Percentiles rank a stretch among this genome's conserved stretches.
Evolutionary conservation across 495 filamentous ascomycete genomes (phyloP).

Genomic region (Aspergillus nidulans): DNA sequence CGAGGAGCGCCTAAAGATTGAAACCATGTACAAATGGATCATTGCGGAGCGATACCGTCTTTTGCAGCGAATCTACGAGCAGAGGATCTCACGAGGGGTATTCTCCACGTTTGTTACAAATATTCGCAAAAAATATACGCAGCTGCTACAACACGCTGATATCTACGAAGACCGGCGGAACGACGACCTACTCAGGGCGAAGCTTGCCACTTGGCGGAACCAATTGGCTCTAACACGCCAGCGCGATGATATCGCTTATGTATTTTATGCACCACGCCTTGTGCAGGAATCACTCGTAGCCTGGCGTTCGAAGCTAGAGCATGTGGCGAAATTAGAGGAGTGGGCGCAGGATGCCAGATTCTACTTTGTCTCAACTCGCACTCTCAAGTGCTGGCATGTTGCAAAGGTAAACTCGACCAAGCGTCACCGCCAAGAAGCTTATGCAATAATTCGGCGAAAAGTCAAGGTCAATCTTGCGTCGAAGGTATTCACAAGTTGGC

Average conservation of each 20-base stretch:
- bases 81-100: conserved; percentile 42
- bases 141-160: conserved; percentile 34
- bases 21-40: conserved; percentile 62
- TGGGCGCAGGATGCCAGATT: conserved; percentile 55
- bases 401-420: conserved; percentile 48
- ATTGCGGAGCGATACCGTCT: conserved; percentile 51
- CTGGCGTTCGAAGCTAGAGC: conserved; percentile 42
- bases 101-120: conserved; percentile 41
- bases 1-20: conserved; percentile 54
- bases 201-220: conserved; percentile 42
- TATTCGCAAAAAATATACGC: conserved; percentile 35
- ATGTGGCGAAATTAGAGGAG: conserved; percentile 45
- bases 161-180: conserved; percentile 31
- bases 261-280: conserved; percentile 50
- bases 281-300: conserved; percentile 43
- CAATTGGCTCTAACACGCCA: conserved; percentile 39
- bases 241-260: conserved; percentile 46
- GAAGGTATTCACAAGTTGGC: conserved; percentile 43
- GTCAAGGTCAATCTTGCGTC: conserved; percentile 56
- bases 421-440: conserved; percentile 55
- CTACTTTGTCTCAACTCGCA: conserved; percentile 53
- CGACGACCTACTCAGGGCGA: conserved; percentile 30
- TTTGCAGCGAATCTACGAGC: conserved; percentile 49
- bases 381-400: conserved; percentile 52
- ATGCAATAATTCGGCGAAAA: conserved; percentile 52